Base-by-base conservation (phyloP, 345 rosid species). In the Mallotus nudiflorus region DNA sequence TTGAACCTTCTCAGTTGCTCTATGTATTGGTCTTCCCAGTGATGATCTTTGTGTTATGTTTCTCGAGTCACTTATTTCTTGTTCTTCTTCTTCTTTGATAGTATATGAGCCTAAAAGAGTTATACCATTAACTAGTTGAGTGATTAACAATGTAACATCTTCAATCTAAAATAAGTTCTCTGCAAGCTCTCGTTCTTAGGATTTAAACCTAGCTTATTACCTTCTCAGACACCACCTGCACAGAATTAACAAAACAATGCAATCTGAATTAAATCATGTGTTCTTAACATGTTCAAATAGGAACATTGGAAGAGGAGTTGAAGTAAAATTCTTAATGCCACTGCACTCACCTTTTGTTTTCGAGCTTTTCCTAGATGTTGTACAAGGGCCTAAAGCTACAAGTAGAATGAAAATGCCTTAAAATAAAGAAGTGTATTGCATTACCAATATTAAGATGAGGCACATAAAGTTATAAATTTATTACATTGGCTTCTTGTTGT, bases 91-190 rank as follows among this genome's bases (percentile, higher is more conserved):
- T 68, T 76, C 69, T 48, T 75, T 61, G 57, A 55, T 48, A 28
- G 28, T 35, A 13, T 68, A 53, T 28, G 75, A 74, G 50, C 27
- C 53, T 4, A 22, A 52, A 12, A 29, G 80, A 60, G 20, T 71
- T 39, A 73, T 74, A 50, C 25, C 66, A 18, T 74, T 78, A 12
- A 56, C 76, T 37, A 62, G 69, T 35, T 55, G 80, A 51, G 16
- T 55, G 63, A 25, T 65, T 9, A 73, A 67, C 35, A 77, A 66
- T 15, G 66, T 73, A 42, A 76, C 73, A 48, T 83, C 90, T 62
- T 85, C 87, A 3, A 86, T 81, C 77, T 92, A 94, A 54, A 87
- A 86, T 60, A 87, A 76, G 75, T 90, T 82, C 71, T 81, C 91
- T 0, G 68, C 61, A 3, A 82, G 73, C 52, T 74, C 89, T 33